These are phyloP conservation scores for Lizonia empirigonia DNA, from an alignment of 2,329 filamentous ascomycete genomes.

Conservation along the genomic window DNA sequence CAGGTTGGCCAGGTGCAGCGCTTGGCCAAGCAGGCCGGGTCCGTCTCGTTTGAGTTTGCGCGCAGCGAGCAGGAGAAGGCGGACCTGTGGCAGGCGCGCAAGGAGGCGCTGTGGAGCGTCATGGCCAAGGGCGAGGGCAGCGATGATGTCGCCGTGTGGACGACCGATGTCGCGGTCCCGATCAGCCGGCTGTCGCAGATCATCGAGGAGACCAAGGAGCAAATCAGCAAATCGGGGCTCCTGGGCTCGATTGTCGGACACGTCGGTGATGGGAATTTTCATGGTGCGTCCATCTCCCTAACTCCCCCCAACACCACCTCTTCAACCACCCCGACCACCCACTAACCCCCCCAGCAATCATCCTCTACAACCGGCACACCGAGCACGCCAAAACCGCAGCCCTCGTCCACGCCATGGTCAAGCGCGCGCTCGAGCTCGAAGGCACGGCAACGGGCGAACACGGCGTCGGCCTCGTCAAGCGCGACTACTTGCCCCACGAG, in stretches of 20 bases:
- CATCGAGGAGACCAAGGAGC: constrained; percentile 75
- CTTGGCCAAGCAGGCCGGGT: constrained; percentile 63
- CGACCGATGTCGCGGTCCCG: constrained; percentile 80
- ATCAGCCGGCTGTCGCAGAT: constrained; percentile 73
- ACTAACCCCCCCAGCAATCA: constrained; percentile 55
- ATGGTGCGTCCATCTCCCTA: constrained; percentile 56
- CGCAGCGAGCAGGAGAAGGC: constrained; percentile 66
- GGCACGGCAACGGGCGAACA: constrained; percentile 87
- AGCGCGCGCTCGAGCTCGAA: constrained; percentile 82
- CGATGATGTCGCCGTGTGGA: constrained; percentile 70
- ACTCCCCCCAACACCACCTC: not conserved
- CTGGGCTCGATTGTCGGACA: constrained; percentile 72
- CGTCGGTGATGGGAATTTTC: constrained; percentile 77
- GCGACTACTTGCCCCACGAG: constrained; percentile 81
- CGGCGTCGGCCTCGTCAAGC: constrained; percentile 81
- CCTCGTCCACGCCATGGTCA: constrained; percentile 82
- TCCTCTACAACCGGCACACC: constrained; percentile 66
- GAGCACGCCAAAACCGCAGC: constrained; percentile 71
- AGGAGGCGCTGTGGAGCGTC: constrained; percentile 75
- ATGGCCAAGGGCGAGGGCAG: constrained; percentile 67
- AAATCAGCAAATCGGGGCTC: constrained; percentile 67
- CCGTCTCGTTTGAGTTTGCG: constrained; percentile 73
- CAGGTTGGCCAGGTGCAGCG: constrained; percentile 72
- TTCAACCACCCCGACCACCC: constrained; percentile 2
- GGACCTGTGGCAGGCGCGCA: constrained; percentile 76